Conservation (phyloP, 192 early-diverging fungal species). For the Jimgerdemannia flammicorona region DNA sequence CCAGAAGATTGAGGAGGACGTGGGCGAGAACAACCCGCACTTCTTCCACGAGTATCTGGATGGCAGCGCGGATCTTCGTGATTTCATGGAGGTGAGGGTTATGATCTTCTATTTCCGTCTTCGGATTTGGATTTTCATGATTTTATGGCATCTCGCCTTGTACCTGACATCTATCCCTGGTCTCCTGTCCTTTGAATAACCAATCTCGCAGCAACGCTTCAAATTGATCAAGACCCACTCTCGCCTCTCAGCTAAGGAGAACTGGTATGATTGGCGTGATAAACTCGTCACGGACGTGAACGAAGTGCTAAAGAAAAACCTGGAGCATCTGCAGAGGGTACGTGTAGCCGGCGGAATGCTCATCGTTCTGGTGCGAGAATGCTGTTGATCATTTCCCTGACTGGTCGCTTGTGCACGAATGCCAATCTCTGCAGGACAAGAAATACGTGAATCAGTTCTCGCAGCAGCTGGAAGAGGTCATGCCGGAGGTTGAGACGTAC, state of each 20-base stretch:
- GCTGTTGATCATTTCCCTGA: too few species aligned
- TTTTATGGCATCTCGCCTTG: too few species aligned
- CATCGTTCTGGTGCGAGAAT: too few species aligned
- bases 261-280: slow-evolving; percentile 17
- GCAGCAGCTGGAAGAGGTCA: background rate
- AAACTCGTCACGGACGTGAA: slow-evolving; percentile 14
- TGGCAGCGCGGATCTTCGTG: slow-evolving; percentile 4
- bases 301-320: slow-evolving; percentile 4
- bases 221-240: slow-evolving; percentile 12
- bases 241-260: slow-evolving; percentile 8
- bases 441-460: slow-evolving; percentile 8
- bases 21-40: background rate
- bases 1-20: slow-evolving; percentile 11
- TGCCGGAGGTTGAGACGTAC: background rate
- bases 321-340: slow-evolving; percentile 5
- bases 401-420: too few species aligned
- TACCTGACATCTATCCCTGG: too few species aligned
- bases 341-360: background rate
- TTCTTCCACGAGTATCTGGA: slow-evolving; percentile 12
- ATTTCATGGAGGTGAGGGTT: background rate
- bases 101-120: background rate
- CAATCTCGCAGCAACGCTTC: slow-evolving; percentile 6
- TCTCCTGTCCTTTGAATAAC: background rate
- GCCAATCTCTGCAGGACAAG: background rate
- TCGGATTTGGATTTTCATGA: too few species aligned